phyloP scores from a whole-genome alignment of 805 yeast species.

The Cyberlindnera samutprakarnensis region DNA sequence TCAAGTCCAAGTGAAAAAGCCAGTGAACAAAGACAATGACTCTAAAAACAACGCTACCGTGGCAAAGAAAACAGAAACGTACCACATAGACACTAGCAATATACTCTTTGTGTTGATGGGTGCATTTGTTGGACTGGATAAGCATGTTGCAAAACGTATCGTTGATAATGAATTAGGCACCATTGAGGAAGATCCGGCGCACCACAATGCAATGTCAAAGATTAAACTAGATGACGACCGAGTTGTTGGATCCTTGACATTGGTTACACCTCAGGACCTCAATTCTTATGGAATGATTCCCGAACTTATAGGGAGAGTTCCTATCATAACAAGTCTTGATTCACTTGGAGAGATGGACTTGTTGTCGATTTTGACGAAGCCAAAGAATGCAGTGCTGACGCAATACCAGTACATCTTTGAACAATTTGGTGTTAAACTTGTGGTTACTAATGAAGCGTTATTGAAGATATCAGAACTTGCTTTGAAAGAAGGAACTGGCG shows the following conservation, averaged over 20 bases:
- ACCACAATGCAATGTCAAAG: conserved; percentile 24
- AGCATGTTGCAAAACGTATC: conserved; percentile 35
- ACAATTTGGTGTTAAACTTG: conserved; percentile 43
- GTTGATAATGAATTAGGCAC: conserved; percentile 20
- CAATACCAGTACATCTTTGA: conserved; percentile 49
- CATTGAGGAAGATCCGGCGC: conserved; percentile 12
- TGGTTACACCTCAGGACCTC: conserved; percentile 43
- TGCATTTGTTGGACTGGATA: conserved; percentile 53
- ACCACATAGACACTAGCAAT: conserved; percentile 46
- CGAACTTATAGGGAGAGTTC: conserved; percentile 52
- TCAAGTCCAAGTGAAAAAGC: conserved; percentile 38
- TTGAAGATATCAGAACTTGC: conserved; percentile 41
- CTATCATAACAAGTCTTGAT: conserved; percentile 42
- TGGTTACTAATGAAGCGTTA: conserved; percentile 42
- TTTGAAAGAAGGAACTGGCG: conserved; percentile 49
- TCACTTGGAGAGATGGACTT: conserved; percentile 39
- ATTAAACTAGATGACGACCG: conserved; percentile 31
- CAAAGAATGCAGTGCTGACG: conserved; percentile 44
- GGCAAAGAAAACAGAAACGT: conserved; percentile 34
- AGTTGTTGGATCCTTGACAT: conserved; percentile 33
- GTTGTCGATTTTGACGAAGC: conserved; percentile 43
- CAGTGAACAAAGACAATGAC: conserved; percentile 26
- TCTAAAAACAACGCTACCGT: conserved; percentile 24
- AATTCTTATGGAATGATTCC: conserved; percentile 50
- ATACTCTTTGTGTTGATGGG: conserved; percentile 53